Percentiles rank a stretch among this genome's conserved stretches.
phyloP scores from a whole-genome alignment of 805 yeast species.

The Wickerhamomyces mucosus region DNA sequence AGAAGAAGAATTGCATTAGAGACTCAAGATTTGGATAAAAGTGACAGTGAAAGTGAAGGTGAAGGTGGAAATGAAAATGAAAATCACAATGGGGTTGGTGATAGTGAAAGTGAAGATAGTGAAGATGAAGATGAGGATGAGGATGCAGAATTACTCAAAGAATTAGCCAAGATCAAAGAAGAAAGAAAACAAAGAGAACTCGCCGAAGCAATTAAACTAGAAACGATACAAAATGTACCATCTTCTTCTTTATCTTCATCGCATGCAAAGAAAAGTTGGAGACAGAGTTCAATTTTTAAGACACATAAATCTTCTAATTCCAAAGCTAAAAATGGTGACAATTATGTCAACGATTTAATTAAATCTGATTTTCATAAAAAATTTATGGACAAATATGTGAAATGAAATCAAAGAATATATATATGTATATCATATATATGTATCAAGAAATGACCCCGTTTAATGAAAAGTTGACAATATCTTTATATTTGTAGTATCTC shows the following conservation, averaged over 20 bases:
- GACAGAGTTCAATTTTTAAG: slow-evolving; percentile 24
- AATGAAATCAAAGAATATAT: too few relatives aligned
- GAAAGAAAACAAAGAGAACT: slow-evolving; percentile 22
- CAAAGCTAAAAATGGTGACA: slow-evolving; percentile 17
- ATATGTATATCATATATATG: too few relatives aligned
- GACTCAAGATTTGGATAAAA: background rate
- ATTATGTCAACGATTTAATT: slow-evolving; percentile 23
- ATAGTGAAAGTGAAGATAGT: slow-evolving; percentile 9
- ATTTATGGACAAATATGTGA: slow-evolving; percentile 16
- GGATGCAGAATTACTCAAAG: slow-evolving; percentile 33
- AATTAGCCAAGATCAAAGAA: slow-evolving; percentile 28
- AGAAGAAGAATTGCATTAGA: background rate
- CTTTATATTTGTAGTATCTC: too few relatives aligned
- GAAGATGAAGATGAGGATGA: slow-evolving; percentile 9
- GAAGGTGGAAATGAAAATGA: slow-evolving; percentile 6
- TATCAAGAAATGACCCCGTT: too few relatives aligned
- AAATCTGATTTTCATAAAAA: slow-evolving; percentile 15
- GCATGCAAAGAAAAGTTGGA: slow-evolving; percentile 22
- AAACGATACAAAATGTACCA: slow-evolving; percentile 14
- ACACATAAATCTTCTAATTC: slow-evolving; percentile 3
- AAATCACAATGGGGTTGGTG: slow-evolving; percentile 6
- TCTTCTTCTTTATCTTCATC: slow-evolving; percentile 18
- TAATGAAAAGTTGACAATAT: too few relatives aligned
- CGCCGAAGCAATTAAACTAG: slow-evolving; percentile 19
- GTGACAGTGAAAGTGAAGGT: slow-evolving; percentile 1